Conservation (phyloP, 2,329 filamentous ascomycete genomes). For the Alternaria gansuensis region DNA sequence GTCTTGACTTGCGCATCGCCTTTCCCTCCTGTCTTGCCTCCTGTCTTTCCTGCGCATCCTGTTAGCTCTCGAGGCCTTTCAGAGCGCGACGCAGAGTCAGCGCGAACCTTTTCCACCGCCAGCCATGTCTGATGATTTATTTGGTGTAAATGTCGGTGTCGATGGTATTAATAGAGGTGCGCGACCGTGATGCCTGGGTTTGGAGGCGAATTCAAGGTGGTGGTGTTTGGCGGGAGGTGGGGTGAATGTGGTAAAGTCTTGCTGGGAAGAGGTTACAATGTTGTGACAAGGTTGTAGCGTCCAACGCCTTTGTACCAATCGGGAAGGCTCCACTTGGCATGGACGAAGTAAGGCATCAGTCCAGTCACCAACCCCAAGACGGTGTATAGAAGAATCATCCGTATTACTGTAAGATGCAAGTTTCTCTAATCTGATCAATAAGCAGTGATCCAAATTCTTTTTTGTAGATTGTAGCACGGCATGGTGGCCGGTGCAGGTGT, state of each 20-base stretch:
- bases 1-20: slow-evolving; percentile 80
- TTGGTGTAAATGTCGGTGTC: slow-evolving; percentile 32
- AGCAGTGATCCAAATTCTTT: neutral
- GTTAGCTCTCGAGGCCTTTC: slow-evolving; percentile 32
- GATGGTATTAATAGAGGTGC: slow-evolving; percentile 42
- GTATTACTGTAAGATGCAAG: slow-evolving; percentile 23
- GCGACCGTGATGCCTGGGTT: slow-evolving; percentile 44
- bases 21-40: slow-evolving; percentile 91
- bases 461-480: neutral
- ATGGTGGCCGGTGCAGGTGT: slow-evolving; percentile 8
- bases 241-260: slow-evolving; percentile 47
- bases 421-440: slow-evolving; percentile 2
- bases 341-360: slow-evolving; percentile 21
- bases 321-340: slow-evolving; percentile 36
- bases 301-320: slow-evolving; percentile 41
- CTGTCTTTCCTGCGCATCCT: slow-evolving; percentile 61
- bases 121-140: slow-evolving; percentile 63
- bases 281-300: slow-evolving; percentile 36
- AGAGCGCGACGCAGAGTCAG: slow-evolving; percentile 38
- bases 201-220: slow-evolving; percentile 39
- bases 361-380: slow-evolving; percentile 17
- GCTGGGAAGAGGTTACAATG: slow-evolving; percentile 41
- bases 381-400: slow-evolving; percentile 33
- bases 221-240: slow-evolving; percentile 45
- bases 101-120: slow-evolving; percentile 89